Base-by-base conservation (phyloP, 352 stramenopile genomes). In the Phytophthora cactorum region DNA sequence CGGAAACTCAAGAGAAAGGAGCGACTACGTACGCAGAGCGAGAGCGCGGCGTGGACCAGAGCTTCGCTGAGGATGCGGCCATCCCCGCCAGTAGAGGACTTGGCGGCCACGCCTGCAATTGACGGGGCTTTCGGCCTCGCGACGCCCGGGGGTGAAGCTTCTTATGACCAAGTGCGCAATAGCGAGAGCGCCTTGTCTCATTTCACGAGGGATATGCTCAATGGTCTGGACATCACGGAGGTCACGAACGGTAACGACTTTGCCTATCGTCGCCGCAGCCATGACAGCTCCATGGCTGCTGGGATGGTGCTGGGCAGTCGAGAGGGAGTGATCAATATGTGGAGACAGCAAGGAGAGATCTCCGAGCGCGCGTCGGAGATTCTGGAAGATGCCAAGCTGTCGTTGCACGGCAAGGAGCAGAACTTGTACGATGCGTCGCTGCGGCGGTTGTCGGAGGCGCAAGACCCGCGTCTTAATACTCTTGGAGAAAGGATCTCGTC, bases 351-450 rank as follows among this genome's bases (percentile, higher is more conserved):
- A 64, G 88, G 88, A 39, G 66, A 91, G 66, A 92, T 96, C 44
- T 96, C 88, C 28, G 85, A 88, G 52, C 84, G 83, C 27, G 88
- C 88, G 50, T 90, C 83, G 0, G 88, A 96, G 66, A 93, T 96
- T 29, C 57, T 96, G 5, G 88, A 93, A 51, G 88, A 96, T 66
- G 88, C 88, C 8, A 90, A 86, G 52, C 72, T 94, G 27, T 83
- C 83, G 31, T 65, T 92, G 32, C 84, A 93, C 52, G 88, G 88
- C 31, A 89, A 94, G 47, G 88, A 96, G 70, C 88, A 91, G 51
- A 92, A 96, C 39, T 57, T 96, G 45, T 93, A 94, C 59, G 64
- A 78, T 45, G 62, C 81, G n/a, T 91, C 85, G 6, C 51, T 82
- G 32, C 70, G 76, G 5, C 71, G 86, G 15, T 68, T 92, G 36